Evolutionary conservation across 257 asterid genomes (phyloP).

Genomic region (Misopates orontium): DNA sequence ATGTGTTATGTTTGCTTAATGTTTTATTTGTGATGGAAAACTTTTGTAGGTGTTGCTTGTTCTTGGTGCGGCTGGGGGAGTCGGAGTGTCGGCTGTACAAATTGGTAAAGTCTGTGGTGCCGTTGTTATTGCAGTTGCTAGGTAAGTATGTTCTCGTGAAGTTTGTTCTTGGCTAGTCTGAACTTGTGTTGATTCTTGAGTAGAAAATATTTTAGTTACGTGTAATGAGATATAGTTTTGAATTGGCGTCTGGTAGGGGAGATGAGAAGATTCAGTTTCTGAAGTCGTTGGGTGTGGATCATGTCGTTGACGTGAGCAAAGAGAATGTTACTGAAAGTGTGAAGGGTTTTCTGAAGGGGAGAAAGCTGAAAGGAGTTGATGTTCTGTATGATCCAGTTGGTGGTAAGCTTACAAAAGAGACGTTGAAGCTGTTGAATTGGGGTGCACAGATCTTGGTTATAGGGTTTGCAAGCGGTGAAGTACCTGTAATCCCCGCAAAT

Average conservation of each 20-base stretch:
- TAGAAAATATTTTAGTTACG: constrained; percentile 12
- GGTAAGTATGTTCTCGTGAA: constrained; percentile 41
- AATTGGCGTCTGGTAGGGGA: constrained; percentile 55
- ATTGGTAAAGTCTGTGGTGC: constrained; percentile 93
- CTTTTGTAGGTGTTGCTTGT: constrained; percentile 74
- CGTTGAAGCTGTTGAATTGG: constrained; percentile 80
- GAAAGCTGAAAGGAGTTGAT: constrained; percentile 87
- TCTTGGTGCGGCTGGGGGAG: constrained; percentile 99
- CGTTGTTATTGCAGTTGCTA: constrained; percentile 82
- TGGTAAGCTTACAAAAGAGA: constrained; percentile 81
- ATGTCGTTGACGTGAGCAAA: constrained; percentile 73
- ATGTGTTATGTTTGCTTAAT: neutral
- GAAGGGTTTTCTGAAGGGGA: constrained; percentile 67
- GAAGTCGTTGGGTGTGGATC: constrained; percentile 82
- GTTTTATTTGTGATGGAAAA: constrained; percentile 11
- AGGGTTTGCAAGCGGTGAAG: constrained; percentile 96
- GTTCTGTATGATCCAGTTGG: constrained; percentile 98
- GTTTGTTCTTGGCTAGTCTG: neutral
- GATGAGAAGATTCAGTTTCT: constrained; percentile 71
- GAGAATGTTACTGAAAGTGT: constrained; percentile 68
- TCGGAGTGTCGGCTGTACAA: constrained; percentile 94
- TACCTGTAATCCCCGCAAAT: constrained; percentile 81
- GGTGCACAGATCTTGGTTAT: constrained; percentile 93
- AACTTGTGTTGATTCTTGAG: constrained; percentile 15
- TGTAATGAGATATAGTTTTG: too few species aligned